phyloP scores from a whole-genome alignment of 2,329 filamentous ascomycete species.

The Xylariaceae sp. region DNA sequence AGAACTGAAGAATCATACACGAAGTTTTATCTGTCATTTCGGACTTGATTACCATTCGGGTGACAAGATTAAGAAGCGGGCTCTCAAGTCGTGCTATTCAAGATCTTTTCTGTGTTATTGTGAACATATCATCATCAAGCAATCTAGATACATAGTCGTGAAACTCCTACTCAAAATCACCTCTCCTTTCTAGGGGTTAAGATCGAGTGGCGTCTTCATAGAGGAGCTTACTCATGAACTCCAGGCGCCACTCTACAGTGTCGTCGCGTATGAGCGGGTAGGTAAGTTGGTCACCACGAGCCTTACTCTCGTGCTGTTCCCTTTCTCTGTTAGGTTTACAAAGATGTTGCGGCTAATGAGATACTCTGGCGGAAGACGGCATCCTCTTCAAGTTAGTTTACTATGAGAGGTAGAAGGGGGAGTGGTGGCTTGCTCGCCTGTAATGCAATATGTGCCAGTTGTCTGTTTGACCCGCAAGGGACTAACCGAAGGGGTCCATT shows the following conservation, averaged over 20 bases:
- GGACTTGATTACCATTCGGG: background rate
- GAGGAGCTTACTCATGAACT: background rate
- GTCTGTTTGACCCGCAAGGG: background rate
- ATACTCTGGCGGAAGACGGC: background rate
- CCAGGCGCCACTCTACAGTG: background rate
- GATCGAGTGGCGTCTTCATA: background rate
- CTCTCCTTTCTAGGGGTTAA: background rate
- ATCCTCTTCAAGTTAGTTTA: background rate
- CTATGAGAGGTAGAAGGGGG: background rate
- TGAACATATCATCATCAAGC: background rate
- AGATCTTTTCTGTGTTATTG: background rate
- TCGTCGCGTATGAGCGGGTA: background rate
- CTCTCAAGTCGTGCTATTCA: background rate
- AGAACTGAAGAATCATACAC: no score
- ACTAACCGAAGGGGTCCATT: background rate
- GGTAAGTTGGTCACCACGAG: background rate
- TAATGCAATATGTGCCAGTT: background rate
- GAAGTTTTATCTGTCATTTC: no score
- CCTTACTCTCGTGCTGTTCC: background rate
- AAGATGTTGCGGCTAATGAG: background rate
- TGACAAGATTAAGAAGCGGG: background rate
- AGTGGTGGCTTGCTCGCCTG: conserved; percentile 36
- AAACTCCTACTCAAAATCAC: background rate
- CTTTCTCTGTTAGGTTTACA: background rate
- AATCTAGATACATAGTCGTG: background rate